Conservation (phyloP, 2,329 filamentous ascomycete genomes). For the Colletotrichum sublineola region DNA sequence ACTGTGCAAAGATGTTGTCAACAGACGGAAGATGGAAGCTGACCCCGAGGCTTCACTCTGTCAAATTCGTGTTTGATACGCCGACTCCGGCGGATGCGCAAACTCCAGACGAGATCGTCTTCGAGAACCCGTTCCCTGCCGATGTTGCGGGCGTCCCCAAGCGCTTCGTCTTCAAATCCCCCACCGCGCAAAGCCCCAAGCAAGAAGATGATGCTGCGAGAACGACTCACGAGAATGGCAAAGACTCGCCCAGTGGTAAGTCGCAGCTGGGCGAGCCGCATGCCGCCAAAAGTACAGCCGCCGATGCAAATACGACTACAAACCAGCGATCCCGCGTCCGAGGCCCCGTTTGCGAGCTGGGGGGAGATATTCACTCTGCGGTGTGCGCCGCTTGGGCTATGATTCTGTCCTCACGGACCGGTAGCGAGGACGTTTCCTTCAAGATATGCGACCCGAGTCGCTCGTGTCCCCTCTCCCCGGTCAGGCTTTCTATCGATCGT, state of each 20-base stretch:
- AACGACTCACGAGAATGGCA: not conserved
- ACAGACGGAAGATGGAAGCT: slow-evolving; percentile 23
- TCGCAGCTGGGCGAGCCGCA: too few relatives aligned
- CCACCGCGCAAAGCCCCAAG: not conserved
- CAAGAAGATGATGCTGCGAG: not conserved
- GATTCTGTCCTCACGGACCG: not conserved
- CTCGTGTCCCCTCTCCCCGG: too few relatives aligned
- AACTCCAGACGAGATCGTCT: slow-evolving; percentile 23
- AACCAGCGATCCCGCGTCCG: not conserved
- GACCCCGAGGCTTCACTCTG: slow-evolving; percentile 28
- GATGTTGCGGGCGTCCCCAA: slow-evolving; percentile 13
- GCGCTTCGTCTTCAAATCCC: slow-evolving; percentile 17
- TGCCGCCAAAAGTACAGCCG: too few relatives aligned
- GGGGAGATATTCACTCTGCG: not conserved
- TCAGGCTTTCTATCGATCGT: not conserved
- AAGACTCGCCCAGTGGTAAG: not conserved
- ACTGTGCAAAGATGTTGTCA: slow-evolving; percentile 3
- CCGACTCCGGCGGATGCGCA: not conserved
- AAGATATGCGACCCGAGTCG: not conserved
- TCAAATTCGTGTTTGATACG: slow-evolving; percentile 33
- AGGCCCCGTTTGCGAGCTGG: slow-evolving; percentile 5
- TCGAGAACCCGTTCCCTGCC: slow-evolving; percentile 27
- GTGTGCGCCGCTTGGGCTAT: slow-evolving; percentile 29
- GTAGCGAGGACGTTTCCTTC: not conserved
- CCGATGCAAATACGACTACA: not conserved